phyloP scores from a whole-genome alignment of 2,329 filamentous ascomycete species.

The Phialocephala subalpina region DNA sequence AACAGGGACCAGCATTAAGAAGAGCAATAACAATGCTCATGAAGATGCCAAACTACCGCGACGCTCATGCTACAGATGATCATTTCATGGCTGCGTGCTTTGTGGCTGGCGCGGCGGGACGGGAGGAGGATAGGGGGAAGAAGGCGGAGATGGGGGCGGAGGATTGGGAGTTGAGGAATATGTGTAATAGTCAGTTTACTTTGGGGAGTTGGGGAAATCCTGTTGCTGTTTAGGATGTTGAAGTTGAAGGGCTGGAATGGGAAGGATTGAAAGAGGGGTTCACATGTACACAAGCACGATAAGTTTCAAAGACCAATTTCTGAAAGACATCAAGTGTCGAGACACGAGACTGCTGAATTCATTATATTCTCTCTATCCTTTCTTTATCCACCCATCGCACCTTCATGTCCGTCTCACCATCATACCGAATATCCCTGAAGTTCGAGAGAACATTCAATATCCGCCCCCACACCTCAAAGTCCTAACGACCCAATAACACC shows the following conservation, averaged over 20 bases:
- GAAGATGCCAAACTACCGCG: constrained; percentile 71
- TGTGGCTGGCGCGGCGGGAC: constrained; percentile 63
- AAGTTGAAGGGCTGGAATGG: too few relatives aligned
- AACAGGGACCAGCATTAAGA: constrained; percentile 63
- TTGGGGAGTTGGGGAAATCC: constrained; percentile 48
- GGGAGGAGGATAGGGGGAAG: constrained; percentile 53
- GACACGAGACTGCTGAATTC: too few relatives aligned
- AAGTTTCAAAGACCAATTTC: too few relatives aligned
- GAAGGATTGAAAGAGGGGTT: too few relatives aligned
- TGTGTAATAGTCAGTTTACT: constrained; percentile 41
- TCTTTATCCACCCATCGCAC: too few relatives aligned
- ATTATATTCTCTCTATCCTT: too few relatives aligned
- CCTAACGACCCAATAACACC: not conserved
- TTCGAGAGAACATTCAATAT: not conserved
- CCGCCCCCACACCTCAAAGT: not conserved
- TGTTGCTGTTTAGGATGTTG: too few relatives aligned
- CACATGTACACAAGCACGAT: too few relatives aligned
- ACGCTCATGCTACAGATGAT: constrained; percentile 75
- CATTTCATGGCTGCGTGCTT: constrained; percentile 74
- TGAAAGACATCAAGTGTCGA: too few relatives aligned
- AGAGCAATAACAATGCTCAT: constrained; percentile 67
- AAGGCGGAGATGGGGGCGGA: constrained; percentile 60
- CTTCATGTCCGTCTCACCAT: too few relatives aligned
- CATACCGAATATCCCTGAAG: too few relatives aligned
- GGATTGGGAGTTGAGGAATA: constrained; percentile 64